Evolutionary conservation across 768 basidiomycete genomes (phyloP).

Genomic region (Auricularia heimuer): DNA sequence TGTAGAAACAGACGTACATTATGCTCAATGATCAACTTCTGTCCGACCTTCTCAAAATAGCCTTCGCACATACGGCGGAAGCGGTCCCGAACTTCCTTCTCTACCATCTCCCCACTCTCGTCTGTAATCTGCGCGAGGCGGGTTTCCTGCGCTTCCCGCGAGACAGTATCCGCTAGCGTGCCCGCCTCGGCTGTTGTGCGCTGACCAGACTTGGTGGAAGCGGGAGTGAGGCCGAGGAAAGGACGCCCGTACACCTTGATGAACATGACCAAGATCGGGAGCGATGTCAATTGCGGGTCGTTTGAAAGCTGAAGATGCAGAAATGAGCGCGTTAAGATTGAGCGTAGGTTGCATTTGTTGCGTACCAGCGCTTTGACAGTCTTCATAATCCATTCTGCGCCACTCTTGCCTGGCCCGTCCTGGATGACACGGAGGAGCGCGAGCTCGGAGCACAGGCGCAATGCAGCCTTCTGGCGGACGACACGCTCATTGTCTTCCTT

Average conservation of each 20-base stretch:
- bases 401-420: constrained; percentile 59
- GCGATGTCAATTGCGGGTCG: constrained; percentile 75
- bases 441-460: constrained; percentile 84
- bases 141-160: neutral
- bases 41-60: constrained; percentile 86
- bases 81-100: constrained; percentile 75
- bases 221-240: constrained; percentile 68
- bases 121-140: constrained; percentile 8
- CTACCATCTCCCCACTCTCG: constrained; percentile 61
- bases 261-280: constrained; percentile 86
- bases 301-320: constrained; percentile 57
- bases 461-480: constrained; percentile 68
- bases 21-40: constrained; percentile 87
- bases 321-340: neutral
- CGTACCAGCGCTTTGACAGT: constrained; percentile 73
- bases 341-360: constrained; percentile 9
- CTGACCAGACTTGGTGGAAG: constrained; percentile 44
- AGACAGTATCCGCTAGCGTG: neutral
- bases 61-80: constrained; percentile 90
- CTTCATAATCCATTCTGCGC: constrained; percentile 87
- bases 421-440: constrained; percentile 78
- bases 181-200: constrained; percentile 29
- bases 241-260: constrained; percentile 86
- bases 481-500: constrained; percentile 82
- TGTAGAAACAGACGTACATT: constrained; percentile 39